These are phyloP conservation scores for Puccinia hordei DNA, from an alignment of 1,284 basidiomycete genomes.

Conservation along the genomic window DNA sequence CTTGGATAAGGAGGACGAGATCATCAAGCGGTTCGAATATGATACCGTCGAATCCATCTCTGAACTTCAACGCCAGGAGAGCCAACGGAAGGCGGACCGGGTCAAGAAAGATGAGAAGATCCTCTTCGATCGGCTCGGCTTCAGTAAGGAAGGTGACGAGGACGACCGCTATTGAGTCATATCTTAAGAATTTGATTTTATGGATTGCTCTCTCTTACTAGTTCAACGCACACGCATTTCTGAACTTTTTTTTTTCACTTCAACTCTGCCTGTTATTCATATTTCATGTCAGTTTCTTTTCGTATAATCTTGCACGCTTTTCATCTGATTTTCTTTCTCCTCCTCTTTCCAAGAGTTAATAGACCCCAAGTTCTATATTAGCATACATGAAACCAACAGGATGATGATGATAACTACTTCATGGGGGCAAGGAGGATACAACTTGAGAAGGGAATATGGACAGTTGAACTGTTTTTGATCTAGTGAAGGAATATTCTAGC, in stretches of 20 bases:
- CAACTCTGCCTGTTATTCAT: too few species aligned
- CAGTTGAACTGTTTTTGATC: too few species aligned
- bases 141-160: slow-evolving; percentile 83
- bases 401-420: too few species aligned
- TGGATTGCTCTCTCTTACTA: neutral
- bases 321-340: too few species aligned
- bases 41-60: slow-evolving; percentile 66
- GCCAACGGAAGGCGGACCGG: slow-evolving; percentile 58
- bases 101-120: slow-evolving; percentile 69
- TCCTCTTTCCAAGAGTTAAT: too few species aligned
- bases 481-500: too few species aligned
- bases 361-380: too few species aligned
- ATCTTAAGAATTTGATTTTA: neutral
- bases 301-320: too few species aligned
- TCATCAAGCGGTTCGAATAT: slow-evolving; percentile 75
- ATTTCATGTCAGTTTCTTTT: too few species aligned
- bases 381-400: too few species aligned
- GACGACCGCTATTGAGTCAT: slow-evolving; percentile 72
- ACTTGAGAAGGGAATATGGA: too few species aligned
- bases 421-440: too few species aligned
- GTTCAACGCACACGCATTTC: neutral
- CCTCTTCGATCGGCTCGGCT: slow-evolving; percentile 75
- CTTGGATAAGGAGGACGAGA: slow-evolving; percentile 84
- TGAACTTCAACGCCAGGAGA: slow-evolving; percentile 71
- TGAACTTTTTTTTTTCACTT: neutral